A percentile compares a stretch with the other conserved stretches of the same genome.
These are phyloP conservation scores for Mesotaenium endlicherianum DNA, from an alignment of 139 green algal genomes.

Conservation along the genomic window DNA sequence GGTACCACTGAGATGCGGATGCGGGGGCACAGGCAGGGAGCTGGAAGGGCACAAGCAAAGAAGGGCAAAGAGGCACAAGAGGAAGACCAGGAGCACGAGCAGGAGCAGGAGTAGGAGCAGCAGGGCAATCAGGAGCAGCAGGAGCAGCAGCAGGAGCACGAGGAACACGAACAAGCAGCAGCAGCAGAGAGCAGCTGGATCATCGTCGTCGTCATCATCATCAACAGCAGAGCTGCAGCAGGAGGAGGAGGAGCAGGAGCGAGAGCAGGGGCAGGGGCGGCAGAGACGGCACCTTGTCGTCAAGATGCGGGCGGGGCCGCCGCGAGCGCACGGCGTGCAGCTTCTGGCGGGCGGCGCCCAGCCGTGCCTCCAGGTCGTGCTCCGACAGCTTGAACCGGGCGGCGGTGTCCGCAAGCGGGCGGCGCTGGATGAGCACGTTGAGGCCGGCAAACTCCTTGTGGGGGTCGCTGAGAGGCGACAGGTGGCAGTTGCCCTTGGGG, in stretches of 20 bases:
- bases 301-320: slow-evolving; percentile 70
- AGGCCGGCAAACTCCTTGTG: slow-evolving; percentile 79
- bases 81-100: background rate
- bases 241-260: background rate
- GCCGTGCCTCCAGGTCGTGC: slow-evolving; percentile 43
- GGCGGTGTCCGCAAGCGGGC: slow-evolving; percentile 54
- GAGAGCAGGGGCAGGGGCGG: background rate
- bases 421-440: slow-evolving; percentile 69
- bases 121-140: background rate
- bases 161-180: too few species aligned
- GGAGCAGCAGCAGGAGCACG: background rate
- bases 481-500: slow-evolving; percentile 59
- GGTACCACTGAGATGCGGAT: too few species aligned
- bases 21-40: too few species aligned
- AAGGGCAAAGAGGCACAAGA: background rate
- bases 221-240: too few species aligned
- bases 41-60: background rate
- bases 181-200: too few species aligned
- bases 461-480: slow-evolving; percentile 70
- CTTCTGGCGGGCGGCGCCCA: slow-evolving; percentile 61
- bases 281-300: slow-evolving; percentile 75
- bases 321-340: slow-evolving; percentile 59
- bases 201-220: too few species aligned
- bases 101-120: background rate
- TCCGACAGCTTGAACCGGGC: slow-evolving; percentile 37